phyloP scores from a whole-genome alignment of 2,329 filamentous ascomycete species.

The Pyrenophora seminiperda region DNA sequence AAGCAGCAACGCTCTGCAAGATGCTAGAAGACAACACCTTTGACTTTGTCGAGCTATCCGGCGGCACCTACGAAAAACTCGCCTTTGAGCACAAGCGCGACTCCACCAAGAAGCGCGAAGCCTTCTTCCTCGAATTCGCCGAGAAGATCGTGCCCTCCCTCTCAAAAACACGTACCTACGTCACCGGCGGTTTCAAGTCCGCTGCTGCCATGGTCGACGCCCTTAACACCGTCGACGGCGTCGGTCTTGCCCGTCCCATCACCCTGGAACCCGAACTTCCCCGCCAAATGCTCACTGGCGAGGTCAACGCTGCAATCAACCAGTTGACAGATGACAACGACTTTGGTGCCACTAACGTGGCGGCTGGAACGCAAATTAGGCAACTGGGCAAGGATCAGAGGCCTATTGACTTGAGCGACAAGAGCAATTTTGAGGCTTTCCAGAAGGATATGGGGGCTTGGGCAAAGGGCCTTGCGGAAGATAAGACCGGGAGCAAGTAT shows the following conservation, averaged over 20 bases:
- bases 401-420: slow-evolving; percentile 58
- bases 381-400: slow-evolving; percentile 60
- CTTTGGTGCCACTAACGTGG: slow-evolving; percentile 56
- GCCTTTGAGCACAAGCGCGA: slow-evolving; percentile 60
- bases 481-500: slow-evolving; percentile 49
- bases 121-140: slow-evolving; percentile 66
- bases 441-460: slow-evolving; percentile 56
- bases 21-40: slow-evolving; percentile 58
- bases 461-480: slow-evolving; percentile 48
- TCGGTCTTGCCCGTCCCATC: slow-evolving; percentile 62
- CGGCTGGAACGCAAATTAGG: slow-evolving; percentile 58
- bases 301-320: slow-evolving; percentile 54
- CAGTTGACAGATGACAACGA: slow-evolving; percentile 57
- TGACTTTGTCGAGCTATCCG: slow-evolving; percentile 64
- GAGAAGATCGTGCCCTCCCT: slow-evolving; percentile 58
- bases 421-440: slow-evolving; percentile 56
- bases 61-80: slow-evolving; percentile 64
- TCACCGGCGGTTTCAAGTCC: slow-evolving; percentile 64
- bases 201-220: slow-evolving; percentile 64
- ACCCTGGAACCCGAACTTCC: slow-evolving; percentile 58
- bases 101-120: slow-evolving; percentile 61
- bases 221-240: slow-evolving; percentile 62
- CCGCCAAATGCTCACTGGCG: slow-evolving; percentile 53
- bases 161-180: slow-evolving; percentile 63
- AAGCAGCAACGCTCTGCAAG: slow-evolving; percentile 56